Evolutionary conservation across 768 basidiomycete genomes (phyloP), one percentile per base, ranked within the genome.

Genomic region (Crucibulum laeve): DNA sequence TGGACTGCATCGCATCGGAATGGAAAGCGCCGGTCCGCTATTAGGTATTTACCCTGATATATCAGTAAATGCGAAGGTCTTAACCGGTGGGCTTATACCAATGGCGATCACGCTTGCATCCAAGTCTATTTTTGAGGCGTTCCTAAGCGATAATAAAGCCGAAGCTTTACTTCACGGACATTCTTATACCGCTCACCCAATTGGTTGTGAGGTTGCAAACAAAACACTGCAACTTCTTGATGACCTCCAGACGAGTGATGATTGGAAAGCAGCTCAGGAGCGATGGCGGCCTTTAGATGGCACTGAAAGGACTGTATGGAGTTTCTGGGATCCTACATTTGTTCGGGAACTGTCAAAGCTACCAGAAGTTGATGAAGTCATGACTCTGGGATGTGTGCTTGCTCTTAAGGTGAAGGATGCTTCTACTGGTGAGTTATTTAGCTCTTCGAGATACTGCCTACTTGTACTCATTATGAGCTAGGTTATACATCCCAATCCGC

Each of bases 91-190:
- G 0, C 73, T 95, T 4, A 67, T 97, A 1, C 95, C 95, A 0
- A 72, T 97, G 6, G 82, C 88, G 4, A 78, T 82, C 7, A 98
- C 95, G 1, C 73, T 98, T 24, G 85, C 95, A 2, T 80, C 81
- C 2, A 74, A 87, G 48, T 73, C 76, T 3, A 81, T 97, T 25
- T 98, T 93, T 69, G 60, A 76, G 17, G 81, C 87, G 1, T 97
- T 97, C 65, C 63, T 76, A 26, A 77, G 88, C 25, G 72, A 77
- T 25, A 73, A 71, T 25, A 97, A 97, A 61, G 75, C 73, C n/a
- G 79, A 88, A 48, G 92, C 95, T 13, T 68, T 98, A 11, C 68
- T 97, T 2, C 95, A 98, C 48, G 95, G 95, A 0, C 95, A 98
- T 60, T 91, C 88, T 44, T 98, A 98, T 61, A 96, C 91, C 0